Percentiles rank a stretch among this genome's conserved stretches.
These are phyloP conservation scores for Arthrinium puccinioides DNA, from an alignment of 2,329 filamentous ascomycete genomes.

Conservation along the genomic window DNA sequence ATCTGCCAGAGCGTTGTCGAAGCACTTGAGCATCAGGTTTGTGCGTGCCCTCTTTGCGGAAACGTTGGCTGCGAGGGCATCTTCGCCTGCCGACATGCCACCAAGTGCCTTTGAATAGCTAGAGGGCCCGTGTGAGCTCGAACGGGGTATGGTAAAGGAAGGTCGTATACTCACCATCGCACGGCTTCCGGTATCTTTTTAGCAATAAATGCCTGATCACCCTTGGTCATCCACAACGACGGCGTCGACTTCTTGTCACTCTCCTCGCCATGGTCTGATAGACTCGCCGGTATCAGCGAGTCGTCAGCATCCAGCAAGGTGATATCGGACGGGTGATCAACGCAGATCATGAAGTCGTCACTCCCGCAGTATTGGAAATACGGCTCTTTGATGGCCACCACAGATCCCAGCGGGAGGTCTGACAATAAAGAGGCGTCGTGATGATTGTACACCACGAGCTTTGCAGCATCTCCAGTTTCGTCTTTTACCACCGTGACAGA, in stretches of 20 bases:
- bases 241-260: no score
- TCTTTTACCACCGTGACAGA: conserved; percentile 28
- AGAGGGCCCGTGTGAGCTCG: background rate
- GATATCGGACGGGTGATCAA: conserved; percentile 7
- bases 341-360: conserved; percentile 23
- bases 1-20: background rate
- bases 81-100: conserved; percentile 8
- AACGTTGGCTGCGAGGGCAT: conserved; percentile 12
- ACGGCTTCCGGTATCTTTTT: conserved; percentile 18
- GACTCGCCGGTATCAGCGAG: conserved; percentile 5
- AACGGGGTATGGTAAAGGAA: background rate
- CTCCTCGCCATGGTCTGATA: background rate
- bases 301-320: background rate
- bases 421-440: conserved; percentile 22
- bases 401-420: conserved; percentile 21
- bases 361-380: conserved; percentile 25
- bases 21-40: background rate
- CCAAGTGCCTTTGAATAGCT: conserved; percentile 28
- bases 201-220: conserved; percentile 13
- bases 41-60: conserved; percentile 4
- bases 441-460: conserved; percentile 30
- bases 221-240: background rate
- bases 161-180: conserved; percentile 23
- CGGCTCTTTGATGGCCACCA: conserved; percentile 28
- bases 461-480: conserved; percentile 26